phyloP scores from a whole-genome alignment of 1,139 yeast species.

The Lodderomyces theae region DNA sequence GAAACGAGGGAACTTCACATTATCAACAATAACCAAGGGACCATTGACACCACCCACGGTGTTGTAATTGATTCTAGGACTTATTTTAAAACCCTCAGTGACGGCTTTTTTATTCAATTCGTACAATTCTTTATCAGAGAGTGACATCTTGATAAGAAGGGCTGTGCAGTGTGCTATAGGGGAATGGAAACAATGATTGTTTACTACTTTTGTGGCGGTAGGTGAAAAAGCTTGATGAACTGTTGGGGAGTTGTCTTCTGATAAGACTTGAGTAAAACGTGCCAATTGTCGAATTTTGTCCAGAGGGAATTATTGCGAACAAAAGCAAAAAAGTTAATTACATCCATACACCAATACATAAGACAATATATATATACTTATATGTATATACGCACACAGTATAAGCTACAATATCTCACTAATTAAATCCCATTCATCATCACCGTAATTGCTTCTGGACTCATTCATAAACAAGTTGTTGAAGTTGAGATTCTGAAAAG shows the following conservation, averaged over 20 bases:
- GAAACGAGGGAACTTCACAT: conserved; percentile 93
- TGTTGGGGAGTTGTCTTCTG: background rate
- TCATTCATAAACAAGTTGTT: conserved; percentile 26
- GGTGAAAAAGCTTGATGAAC: background rate
- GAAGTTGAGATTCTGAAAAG: conserved; percentile 24
- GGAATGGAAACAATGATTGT: background rate
- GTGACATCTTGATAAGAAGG: conserved; percentile 20
- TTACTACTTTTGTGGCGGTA: background rate
- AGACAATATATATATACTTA: background rate
- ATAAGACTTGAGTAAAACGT: background rate
- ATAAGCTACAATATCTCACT: conserved; percentile 25
- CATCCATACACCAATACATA: conserved; percentile 3
- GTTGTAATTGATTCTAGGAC: conserved; percentile 88
- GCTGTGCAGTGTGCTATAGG: background rate
- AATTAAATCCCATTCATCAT: conserved; percentile 42
- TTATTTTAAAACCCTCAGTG: conserved; percentile 83
- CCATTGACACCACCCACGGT: conserved; percentile 98
- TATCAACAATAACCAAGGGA: conserved; percentile 92
- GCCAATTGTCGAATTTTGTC: background rate
- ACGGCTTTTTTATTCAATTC: conserved; percentile 91
- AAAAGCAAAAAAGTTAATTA: background rate
- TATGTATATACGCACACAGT: background rate
- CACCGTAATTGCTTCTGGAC: conserved; percentile 22
- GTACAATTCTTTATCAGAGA: conserved; percentile 57
- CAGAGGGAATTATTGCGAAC: background rate